A percentile compares a stretch with the other conserved stretches of the same genome.
Conservation (phyloP, 768 basidiomycete genomes). For the Leucocoprinus birnbaumii region DNA sequence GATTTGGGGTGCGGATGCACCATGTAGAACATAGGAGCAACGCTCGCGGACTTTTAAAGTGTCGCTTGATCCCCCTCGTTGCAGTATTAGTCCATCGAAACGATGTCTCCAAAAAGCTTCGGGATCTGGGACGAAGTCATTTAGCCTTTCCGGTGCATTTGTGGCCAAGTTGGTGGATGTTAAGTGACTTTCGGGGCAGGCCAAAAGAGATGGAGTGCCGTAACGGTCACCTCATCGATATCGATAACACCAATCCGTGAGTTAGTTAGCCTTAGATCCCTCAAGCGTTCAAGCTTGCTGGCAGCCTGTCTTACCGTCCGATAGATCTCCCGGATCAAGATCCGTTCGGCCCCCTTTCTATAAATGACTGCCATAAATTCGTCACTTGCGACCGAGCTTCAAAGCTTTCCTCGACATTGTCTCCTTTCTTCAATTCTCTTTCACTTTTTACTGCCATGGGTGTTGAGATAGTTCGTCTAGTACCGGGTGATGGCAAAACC, state of each 20-base stretch:
- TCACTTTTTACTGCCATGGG: slow-evolving; percentile 42
- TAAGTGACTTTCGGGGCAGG: slow-evolving; percentile 13
- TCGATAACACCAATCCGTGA: slow-evolving; percentile 23
- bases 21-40: neutral
- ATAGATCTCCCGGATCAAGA: slow-evolving; percentile 66
- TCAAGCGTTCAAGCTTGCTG: slow-evolving; percentile 6
- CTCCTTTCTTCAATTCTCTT: neutral
- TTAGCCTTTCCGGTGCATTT: slow-evolving; percentile 6
- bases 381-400: slow-evolving; percentile 30
- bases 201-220: slow-evolving; percentile 14
- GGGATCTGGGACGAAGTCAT: slow-evolving; percentile 7
- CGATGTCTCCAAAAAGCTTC: slow-evolving; percentile 4
- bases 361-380: slow-evolving; percentile 35
- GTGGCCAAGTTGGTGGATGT: slow-evolving; percentile 2
- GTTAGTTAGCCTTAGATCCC: slow-evolving; percentile 3
- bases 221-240: slow-evolving; percentile 22
- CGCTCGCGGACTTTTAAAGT: slow-evolving; percentile 8
- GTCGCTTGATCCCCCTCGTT: slow-evolving; percentile 6
- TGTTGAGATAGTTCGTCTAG: slow-evolving; percentile 59
- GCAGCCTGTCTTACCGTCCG: slow-evolving; percentile 11
- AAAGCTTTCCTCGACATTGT: slow-evolving; percentile 12
- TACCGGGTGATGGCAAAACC: slow-evolving; percentile 56
- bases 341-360: slow-evolving; percentile 57
- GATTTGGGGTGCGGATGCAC: neutral
- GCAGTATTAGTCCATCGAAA: neutral